Percentiles rank a stretch among this genome's conserved stretches.
Conservation (phyloP, 441 rosid genomes). For the Omphalea diandra region DNA sequence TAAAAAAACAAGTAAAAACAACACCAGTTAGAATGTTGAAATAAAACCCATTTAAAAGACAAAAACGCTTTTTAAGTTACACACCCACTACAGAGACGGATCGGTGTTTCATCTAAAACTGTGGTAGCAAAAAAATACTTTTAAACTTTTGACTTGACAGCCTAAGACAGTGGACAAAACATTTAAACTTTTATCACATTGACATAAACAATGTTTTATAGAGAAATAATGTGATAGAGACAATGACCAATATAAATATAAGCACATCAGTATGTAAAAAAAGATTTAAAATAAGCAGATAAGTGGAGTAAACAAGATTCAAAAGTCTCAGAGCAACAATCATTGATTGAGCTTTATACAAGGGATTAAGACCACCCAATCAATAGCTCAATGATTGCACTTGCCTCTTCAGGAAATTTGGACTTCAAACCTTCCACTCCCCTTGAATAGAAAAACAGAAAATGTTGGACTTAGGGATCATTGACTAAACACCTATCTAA, state of each 20-base stretch:
- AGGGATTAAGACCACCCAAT: background rate
- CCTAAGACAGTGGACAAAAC: background rate
- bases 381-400: background rate
- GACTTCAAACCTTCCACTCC: background rate
- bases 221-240: background rate
- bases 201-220: background rate
- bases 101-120: background rate
- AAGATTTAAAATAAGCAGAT: background rate
- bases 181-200: background rate
- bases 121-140: background rate
- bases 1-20: background rate
- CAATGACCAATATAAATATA: background rate
- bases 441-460: background rate
- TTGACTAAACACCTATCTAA: background rate
- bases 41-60: background rate
- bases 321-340: background rate
- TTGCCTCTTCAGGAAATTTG: background rate
- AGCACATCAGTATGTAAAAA: background rate
- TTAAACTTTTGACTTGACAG: background rate
- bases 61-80: background rate
- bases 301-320: background rate
- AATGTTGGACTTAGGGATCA: background rate
- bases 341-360: background rate
- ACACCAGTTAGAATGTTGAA: background rate
- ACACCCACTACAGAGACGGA: background rate